phyloP scores from a whole-genome alignment of 208 protist genomes.

The Trypanosomatidae sp. region DNA sequence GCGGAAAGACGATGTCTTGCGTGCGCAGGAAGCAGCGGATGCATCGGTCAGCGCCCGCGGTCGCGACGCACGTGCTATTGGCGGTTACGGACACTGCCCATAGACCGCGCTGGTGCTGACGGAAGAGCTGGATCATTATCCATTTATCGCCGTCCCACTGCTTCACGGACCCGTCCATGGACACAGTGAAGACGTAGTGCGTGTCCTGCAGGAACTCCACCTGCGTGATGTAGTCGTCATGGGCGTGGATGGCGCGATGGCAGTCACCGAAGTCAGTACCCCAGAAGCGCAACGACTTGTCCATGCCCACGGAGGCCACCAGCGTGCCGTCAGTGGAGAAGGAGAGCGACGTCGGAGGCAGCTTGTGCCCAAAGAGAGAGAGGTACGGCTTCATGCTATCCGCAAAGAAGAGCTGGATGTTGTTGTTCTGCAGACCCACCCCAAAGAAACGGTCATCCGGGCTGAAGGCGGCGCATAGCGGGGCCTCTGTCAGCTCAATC shows the following conservation, averaged over 20 bases:
- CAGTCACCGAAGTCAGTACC: constrained; percentile 98
- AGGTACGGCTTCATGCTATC: constrained; percentile 98
- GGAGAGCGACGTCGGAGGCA: constrained; percentile 94
- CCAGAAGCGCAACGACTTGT: constrained; percentile 99
- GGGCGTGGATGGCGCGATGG: constrained; percentile 97
- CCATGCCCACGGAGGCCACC: constrained; percentile 96
- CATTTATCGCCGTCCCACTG: constrained; percentile 99
- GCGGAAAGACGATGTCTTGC: constrained; percentile 87
- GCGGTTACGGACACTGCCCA: constrained; percentile 63
- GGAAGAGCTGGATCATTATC: constrained; percentile 86
- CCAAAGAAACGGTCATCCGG: constrained; percentile 89
- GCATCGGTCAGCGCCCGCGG: constrained; percentile 75
- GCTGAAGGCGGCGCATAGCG: constrained; percentile 86
- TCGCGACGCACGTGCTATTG: constrained; percentile 82
- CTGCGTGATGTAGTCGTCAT: constrained; percentile 96
- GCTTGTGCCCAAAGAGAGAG: constrained; percentile 98
- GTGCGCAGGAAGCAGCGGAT: constrained; percentile 85
- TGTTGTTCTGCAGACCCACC: constrained; percentile 96
- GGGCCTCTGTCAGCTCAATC: constrained; percentile 94
- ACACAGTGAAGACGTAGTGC: constrained; percentile 97
- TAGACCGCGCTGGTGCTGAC: constrained; percentile 78
- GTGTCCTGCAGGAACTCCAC: constrained; percentile 96
- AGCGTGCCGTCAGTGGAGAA: constrained; percentile 94
- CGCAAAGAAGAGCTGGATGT: constrained; percentile 97
- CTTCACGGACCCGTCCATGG: constrained; percentile 95